Conservation (phyloP, 2,329 filamentous ascomycete genomes). For the Lasiodiplodia citricola region DNA sequence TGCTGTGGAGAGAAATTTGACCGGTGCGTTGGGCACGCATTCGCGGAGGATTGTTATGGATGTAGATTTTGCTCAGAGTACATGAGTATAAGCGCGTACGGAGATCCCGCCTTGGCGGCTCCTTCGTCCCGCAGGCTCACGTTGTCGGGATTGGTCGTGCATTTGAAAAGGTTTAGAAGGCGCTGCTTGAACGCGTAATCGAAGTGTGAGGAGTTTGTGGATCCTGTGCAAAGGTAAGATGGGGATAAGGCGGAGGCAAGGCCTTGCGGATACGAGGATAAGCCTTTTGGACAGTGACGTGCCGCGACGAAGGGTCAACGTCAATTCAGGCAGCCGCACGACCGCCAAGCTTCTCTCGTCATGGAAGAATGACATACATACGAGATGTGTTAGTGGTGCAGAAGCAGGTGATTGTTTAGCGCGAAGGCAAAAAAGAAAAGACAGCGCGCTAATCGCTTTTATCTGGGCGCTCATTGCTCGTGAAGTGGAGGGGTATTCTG, state of each 20-base stretch:
- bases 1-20: background rate
- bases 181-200: constrained; percentile 16
- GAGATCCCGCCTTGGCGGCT: background rate
- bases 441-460: background rate
- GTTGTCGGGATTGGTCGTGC: background rate
- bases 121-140: background rate
- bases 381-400: background rate
- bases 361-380: constrained; percentile 11
- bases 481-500: background rate
- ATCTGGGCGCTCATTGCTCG: background rate
- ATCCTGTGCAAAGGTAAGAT: background rate
- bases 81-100: background rate
- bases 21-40: background rate
- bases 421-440: background rate
- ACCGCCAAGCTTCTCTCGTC: constrained; percentile 13
- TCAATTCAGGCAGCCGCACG: background rate
- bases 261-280: background rate
- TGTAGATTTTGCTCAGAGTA: background rate
- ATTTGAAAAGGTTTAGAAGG: background rate
- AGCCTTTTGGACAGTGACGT: no score
- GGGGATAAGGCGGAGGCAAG: background rate
- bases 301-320: background rate
- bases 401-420: constrained; percentile 10
- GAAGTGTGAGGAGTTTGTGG: background rate
- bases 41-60: background rate